Evolutionary conservation across 2,329 filamentous ascomycete species (phyloP), one percentile per base, ranked within the genome.

Genomic region (Mycosphaerella arachidis): DNA sequence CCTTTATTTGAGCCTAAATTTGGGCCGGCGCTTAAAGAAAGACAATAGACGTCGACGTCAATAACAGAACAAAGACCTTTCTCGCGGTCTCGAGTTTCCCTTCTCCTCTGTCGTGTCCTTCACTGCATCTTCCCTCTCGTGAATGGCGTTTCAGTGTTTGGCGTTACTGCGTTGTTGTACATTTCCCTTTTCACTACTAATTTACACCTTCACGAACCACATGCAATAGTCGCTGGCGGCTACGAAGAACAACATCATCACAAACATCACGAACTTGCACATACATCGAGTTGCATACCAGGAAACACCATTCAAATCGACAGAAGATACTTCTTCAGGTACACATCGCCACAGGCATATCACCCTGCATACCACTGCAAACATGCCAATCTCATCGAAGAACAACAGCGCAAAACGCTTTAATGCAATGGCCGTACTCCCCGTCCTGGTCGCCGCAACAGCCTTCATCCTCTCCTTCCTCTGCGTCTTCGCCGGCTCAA

Each of bases 401-500:
- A 4, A 51, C 52, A 7, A n/a, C 55, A 29, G 29, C n/a, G 18
- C 45, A 31, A 46, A 64, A 31, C 58, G 55, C 37, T 63, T 64
- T 27, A 60, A 64, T 24, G 60, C 58, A 31, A 58, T 55, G 45
- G 65, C 65, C 13, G 60, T 70, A 56, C 59, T 71, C 8, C 66
- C 68, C 10, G 63, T 71, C 50, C 60, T 70, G 52, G 78, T 80
- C 63, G 78, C 80, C 61, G 76, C 82, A 27, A 79, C 77, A 31
- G 82, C 83, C 3, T 80, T 86, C 45, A 77, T 86, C 20, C 78
- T 88, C 48, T 79, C 79, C 18, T 79, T 87, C 65, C 76, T 87
- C 8, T 85, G 81, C 68, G 76, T 88, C 60, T 86, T 86, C 66
- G 84, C 85, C 1, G 85, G 85, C 40, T 78, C 80, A 40, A 84